Conservation (phyloP, 2,329 filamentous ascomycete genomes). For the Pestalotiopsis sp. region DNA sequence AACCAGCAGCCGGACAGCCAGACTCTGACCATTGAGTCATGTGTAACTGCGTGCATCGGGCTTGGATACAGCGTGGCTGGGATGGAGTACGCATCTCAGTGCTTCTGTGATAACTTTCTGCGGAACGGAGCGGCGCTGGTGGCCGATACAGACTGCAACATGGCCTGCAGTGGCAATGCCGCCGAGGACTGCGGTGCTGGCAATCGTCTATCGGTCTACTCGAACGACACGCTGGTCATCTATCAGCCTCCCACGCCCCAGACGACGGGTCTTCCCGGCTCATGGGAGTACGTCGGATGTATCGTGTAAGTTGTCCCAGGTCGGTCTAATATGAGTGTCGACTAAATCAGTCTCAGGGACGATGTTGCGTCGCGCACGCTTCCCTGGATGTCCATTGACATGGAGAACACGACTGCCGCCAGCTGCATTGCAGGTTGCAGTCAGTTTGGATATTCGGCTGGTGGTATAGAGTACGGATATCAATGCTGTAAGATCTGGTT, state of each 20-base stretch:
- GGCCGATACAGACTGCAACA: conserved; percentile 24
- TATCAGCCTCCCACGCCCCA: conserved; percentile 21
- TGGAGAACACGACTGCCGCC: conserved; percentile 41
- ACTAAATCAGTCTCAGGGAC: conserved; percentile 18
- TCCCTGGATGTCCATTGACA: conserved; percentile 40
- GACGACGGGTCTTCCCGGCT: conserved; percentile 17
- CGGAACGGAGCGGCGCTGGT: conserved; percentile 24
- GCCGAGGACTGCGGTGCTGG: conserved; percentile 26
- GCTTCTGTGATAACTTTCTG: conserved; percentile 29
- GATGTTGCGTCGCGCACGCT: conserved; percentile 29
- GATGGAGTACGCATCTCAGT: conserved; percentile 36
- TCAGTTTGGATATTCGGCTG: conserved; percentile 44
- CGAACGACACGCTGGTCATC: conserved; percentile 21
- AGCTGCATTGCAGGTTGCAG: conserved; percentile 43
- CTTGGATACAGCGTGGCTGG: conserved; percentile 33
- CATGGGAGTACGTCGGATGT: conserved; percentile 26
- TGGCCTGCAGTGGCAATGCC: conserved; percentile 25
- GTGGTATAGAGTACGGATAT: conserved; percentile 45
- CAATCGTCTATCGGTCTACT: conserved; percentile 25
- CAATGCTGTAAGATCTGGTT: conserved; percentile 37
- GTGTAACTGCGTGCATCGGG: conserved; percentile 23
- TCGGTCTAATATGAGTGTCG: not conserved
- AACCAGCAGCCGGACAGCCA: conserved; percentile 24
- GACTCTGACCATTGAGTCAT: conserved; percentile 25
- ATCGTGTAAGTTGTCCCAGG: conserved; percentile 16